Conservation (phyloP, 352 stramenopile species). For the Globisporangium solare region DNA sequence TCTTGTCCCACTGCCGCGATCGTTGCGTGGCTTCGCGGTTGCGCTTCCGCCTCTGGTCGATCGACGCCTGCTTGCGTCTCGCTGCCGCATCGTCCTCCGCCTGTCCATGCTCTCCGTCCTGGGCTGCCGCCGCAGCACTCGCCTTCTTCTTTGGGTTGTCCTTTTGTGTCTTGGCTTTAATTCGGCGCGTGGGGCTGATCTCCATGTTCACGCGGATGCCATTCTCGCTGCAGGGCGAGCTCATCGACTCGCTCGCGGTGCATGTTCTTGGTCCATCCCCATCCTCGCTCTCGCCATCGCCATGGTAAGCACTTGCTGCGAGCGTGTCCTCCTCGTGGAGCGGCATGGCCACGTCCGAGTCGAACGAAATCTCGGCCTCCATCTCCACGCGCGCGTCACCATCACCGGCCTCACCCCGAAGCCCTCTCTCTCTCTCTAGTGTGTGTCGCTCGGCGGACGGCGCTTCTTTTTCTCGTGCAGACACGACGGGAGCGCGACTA, state of each 20-base stretch:
- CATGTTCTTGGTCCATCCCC: neutral
- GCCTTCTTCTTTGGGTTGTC: neutral
- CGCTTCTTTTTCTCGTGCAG: neutral
- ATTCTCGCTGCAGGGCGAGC: neutral
- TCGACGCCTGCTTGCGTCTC: constrained; percentile 24
- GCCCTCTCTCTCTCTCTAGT: neutral
- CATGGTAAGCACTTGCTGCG: no score
- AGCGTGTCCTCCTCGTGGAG: neutral
- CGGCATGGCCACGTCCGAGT: neutral
- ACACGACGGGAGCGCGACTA: neutral
- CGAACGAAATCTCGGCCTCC: neutral
- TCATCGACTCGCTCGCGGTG: neutral
- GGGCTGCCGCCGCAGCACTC: neutral
- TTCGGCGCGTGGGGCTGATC: neutral
- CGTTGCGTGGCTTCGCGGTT: constrained; percentile 65
- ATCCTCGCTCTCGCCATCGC: neutral
- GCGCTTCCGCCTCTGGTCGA: constrained; percentile 44
- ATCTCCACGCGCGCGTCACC: neutral
- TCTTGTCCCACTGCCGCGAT: constrained; percentile 38
- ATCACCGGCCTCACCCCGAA: neutral
- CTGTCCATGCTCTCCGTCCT: neutral
- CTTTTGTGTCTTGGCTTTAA: neutral
- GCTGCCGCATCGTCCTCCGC: neutral
- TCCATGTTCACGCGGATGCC: neutral
- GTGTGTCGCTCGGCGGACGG: neutral